Conservation (phyloP, 495 filamentous ascomycete genomes). For the Stereocaulon alpinum region DNA sequence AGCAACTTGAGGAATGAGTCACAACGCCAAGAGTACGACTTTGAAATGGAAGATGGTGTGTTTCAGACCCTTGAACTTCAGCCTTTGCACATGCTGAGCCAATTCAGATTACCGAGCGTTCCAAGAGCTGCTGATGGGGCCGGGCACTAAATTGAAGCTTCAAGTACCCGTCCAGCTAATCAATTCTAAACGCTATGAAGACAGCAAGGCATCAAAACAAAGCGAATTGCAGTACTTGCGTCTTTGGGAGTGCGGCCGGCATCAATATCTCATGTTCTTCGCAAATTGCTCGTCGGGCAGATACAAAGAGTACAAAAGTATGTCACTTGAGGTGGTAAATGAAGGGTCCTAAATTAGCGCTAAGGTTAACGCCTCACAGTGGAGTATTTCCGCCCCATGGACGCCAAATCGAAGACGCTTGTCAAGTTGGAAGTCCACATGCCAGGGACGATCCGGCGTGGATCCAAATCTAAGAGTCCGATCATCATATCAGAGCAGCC, state of each 20-base stretch:
- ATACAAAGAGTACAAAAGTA: constrained; percentile 11
- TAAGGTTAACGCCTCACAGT: neutral
- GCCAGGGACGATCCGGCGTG: constrained; percentile 7
- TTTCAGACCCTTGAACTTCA: neutral
- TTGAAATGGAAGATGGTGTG: constrained; percentile 6
- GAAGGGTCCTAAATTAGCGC: neutral
- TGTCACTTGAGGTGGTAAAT: neutral
- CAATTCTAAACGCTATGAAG: constrained; percentile 7
- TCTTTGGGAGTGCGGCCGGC: constrained; percentile 10
- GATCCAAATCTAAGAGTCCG: constrained; percentile 14
- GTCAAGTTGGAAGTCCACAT: constrained; percentile 10
- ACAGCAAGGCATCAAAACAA: neutral
- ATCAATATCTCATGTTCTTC: constrained; percentile 15
- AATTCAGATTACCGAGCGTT: constrained; percentile 9
- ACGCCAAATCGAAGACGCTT: constrained; percentile 14
- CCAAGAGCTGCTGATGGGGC: constrained; percentile 16
- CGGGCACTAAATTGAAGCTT: constrained; percentile 8
- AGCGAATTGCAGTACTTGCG: constrained; percentile 14
- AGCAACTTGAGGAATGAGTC: constrained; percentile 4
- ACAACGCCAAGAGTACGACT: constrained; percentile 9
- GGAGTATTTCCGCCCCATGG: constrained; percentile 11
- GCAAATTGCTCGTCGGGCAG: constrained; percentile 3
- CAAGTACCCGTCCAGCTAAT: constrained; percentile 11
- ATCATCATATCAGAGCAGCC: neutral
- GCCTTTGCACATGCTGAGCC: neutral